These are phyloP conservation scores for Beauveria scarabaeidicola DNA, from an alignment of 2,329 filamentous ascomycete species.

Conservation along the genomic window DNA sequence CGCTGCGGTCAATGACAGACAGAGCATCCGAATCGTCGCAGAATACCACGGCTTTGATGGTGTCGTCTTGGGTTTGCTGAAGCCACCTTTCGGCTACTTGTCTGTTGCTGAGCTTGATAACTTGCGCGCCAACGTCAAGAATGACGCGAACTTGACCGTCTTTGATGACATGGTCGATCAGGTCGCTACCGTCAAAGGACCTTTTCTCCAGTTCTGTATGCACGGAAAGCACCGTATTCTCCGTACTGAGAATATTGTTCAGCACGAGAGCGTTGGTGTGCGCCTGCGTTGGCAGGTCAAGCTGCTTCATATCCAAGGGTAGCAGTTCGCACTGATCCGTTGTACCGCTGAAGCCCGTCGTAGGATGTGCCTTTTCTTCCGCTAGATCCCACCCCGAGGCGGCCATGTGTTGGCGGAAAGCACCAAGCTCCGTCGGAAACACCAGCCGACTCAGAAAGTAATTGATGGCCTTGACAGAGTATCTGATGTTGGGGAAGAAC, in stretches of 20 bases:
- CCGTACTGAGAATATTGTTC: slow-evolving; percentile 43
- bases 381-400: slow-evolving; percentile 62
- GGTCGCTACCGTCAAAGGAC: slow-evolving; percentile 30
- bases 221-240: slow-evolving; percentile 34
- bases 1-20: slow-evolving; percentile 41
- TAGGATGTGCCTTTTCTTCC: slow-evolving; percentile 34
- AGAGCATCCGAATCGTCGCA: slow-evolving; percentile 49
- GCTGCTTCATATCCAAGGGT: slow-evolving; percentile 46
- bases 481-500: slow-evolving; percentile 45
- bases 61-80: neutral
- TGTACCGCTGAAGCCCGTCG: slow-evolving; percentile 62
- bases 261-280: slow-evolving; percentile 64
- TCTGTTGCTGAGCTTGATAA: slow-evolving; percentile 54
- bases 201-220: slow-evolving; percentile 19
- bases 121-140: slow-evolving; percentile 62
- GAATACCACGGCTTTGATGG: slow-evolving; percentile 39
- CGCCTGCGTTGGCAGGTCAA: slow-evolving; percentile 43
- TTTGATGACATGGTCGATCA: neutral
- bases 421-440: slow-evolving; percentile 53
- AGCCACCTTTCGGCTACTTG: slow-evolving; percentile 33
- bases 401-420: slow-evolving; percentile 55
- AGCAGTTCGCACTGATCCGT: slow-evolving; percentile 54
- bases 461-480: slow-evolving; percentile 48
- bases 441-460: slow-evolving; percentile 53
- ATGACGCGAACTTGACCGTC: slow-evolving; percentile 42